phyloP scores from a whole-genome alignment of 1,284 basidiomycete species.

The Vanrija sp. region DNA sequence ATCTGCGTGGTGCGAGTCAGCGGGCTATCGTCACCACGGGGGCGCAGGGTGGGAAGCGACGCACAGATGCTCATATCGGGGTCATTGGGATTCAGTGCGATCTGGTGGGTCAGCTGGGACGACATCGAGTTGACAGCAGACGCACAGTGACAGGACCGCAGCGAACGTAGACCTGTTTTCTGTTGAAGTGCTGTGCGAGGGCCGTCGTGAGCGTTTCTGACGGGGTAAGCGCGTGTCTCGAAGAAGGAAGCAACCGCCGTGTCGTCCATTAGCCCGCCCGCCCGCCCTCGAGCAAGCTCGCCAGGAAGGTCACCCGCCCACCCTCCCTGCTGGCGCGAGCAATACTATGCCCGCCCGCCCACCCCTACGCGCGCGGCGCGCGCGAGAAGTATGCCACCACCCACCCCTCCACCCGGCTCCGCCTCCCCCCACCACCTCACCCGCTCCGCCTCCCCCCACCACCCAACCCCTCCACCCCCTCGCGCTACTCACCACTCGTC shows the following conservation, averaged over 20 bases:
- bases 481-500: neutral
- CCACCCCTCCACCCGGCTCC: too few species aligned
- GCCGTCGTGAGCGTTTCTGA: constrained; percentile 15
- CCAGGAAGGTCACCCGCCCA: too few species aligned
- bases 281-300: too few species aligned
- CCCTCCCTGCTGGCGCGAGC: too few species aligned
- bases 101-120: neutral
- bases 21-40: constrained; percentile 1
- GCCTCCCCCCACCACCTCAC: too few species aligned
- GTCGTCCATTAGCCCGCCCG: too few species aligned
- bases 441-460: too few species aligned
- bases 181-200: constrained; percentile 9
- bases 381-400: too few species aligned
- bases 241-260: neutral
- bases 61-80: constrained; percentile 10
- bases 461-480: too few species aligned
- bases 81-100: constrained; percentile 14
- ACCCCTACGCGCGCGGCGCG: too few species aligned
- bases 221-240: neutral
- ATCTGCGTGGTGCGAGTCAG: constrained; percentile 7
- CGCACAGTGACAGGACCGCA: constrained; percentile 16
- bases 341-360: too few species aligned
- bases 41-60: neutral
- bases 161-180: constrained; percentile 12
- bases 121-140: neutral